These are phyloP conservation scores for Fusarium praegraminearum DNA, from an alignment of 2,329 filamentous ascomycete species.

Conservation along the genomic window DNA sequence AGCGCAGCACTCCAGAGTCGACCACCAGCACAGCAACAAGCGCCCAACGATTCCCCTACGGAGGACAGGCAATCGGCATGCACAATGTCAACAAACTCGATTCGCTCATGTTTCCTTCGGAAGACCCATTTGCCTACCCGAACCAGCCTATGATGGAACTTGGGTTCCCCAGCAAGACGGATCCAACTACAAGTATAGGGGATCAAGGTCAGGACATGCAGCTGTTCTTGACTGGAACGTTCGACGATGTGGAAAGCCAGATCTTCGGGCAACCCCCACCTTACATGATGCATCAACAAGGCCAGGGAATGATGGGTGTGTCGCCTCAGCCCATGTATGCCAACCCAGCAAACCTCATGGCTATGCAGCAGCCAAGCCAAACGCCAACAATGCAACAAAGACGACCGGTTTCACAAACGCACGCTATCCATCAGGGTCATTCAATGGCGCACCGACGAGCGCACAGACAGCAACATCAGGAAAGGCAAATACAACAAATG, in stretches of 20 bases:
- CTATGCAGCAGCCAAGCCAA: conserved; percentile 55
- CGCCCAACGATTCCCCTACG: conserved; percentile 53
- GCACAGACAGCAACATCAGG: conserved; percentile 51
- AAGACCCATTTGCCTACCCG: conserved; percentile 83
- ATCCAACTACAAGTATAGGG: conserved; percentile 51
- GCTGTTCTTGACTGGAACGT: conserved; percentile 65
- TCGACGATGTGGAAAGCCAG: conserved; percentile 79
- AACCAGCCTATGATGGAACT: conserved; percentile 78
- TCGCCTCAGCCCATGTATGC: conserved; percentile 57
- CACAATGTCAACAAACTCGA: conserved; percentile 75
- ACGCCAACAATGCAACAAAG: conserved; percentile 44
- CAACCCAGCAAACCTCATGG: conserved; percentile 57
- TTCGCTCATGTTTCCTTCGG: conserved; percentile 83
- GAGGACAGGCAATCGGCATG: conserved; percentile 50
- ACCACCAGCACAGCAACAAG: conserved; percentile 56
- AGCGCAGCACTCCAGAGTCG: conserved; percentile 58
- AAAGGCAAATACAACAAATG: conserved; percentile 63
- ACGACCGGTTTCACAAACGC: conserved; percentile 42
- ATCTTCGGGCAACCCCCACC: conserved; percentile 77
- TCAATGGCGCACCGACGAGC: conserved; percentile 43
- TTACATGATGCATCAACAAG: conserved; percentile 69
- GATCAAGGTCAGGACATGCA: conserved; percentile 54
- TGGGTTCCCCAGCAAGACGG: conserved; percentile 55
- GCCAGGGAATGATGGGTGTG: conserved; percentile 58
- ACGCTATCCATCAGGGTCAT: conserved; percentile 44